phyloP scores from a whole-genome alignment of 495 filamentous ascomycete genomes.

The Polyplosphaeria fusca region DNA sequence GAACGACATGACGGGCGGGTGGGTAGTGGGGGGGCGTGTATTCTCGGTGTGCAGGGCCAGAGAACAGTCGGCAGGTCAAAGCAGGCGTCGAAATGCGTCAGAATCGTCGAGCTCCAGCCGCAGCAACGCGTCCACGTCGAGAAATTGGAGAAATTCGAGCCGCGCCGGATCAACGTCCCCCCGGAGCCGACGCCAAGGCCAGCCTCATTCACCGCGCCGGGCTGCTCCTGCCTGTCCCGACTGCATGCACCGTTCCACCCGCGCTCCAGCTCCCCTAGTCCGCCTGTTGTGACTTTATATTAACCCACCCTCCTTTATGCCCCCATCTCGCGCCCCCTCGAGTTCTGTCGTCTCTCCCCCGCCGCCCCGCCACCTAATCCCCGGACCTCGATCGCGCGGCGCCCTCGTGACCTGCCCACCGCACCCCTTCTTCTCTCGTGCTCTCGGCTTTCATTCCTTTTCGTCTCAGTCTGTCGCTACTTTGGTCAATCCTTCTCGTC shows the following conservation, averaged over 20 bases:
- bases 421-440: background rate
- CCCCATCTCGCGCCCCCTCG: background rate
- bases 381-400: background rate
- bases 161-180: background rate
- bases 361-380: background rate
- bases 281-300: background rate
- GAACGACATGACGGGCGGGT: constrained; percentile 70
- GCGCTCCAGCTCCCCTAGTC: background rate
- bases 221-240: constrained; percentile 6
- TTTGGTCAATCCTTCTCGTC: background rate
- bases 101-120: background rate
- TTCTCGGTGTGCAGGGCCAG: too few relatives aligned
- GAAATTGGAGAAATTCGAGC: constrained; percentile 11
- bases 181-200: background rate
- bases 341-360: constrained; percentile 1
- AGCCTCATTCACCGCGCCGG: background rate
- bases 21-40: background rate
- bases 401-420: constrained; percentile 20
- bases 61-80: too few relatives aligned
- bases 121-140: background rate
- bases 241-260: constrained; percentile 25
- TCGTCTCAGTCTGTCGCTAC: background rate
- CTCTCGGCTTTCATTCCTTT: background rate
- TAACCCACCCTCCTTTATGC: constrained; percentile 24
- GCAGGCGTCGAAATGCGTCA: too few relatives aligned